Percentiles rank a stretch among this genome's conserved stretches.
These are phyloP conservation scores for Globisporangium spiculum DNA, from an alignment of 352 stramenopile species.

Conservation along the genomic window DNA sequence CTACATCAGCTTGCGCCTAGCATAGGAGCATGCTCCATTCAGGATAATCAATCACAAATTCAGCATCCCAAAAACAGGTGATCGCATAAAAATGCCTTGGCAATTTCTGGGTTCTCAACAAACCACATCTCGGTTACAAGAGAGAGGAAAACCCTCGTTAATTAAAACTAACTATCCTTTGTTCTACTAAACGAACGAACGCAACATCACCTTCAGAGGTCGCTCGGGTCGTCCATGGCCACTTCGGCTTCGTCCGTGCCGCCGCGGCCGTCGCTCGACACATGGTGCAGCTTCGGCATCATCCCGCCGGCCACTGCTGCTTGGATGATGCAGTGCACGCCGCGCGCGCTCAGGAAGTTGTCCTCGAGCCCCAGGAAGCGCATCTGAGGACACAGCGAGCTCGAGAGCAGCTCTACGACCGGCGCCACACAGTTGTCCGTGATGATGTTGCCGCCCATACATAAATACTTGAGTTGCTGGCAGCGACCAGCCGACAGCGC, in stretches of 20 bases:
- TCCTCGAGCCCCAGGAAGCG: slow-evolving; percentile 76
- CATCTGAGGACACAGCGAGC: slow-evolving; percentile 41
- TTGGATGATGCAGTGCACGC: slow-evolving; percentile 64
- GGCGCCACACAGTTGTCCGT: slow-evolving; percentile 70
- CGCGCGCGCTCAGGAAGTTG: slow-evolving; percentile 68
- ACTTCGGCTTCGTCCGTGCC: slow-evolving; percentile 7
- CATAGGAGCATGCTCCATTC: not conserved
- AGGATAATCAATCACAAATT: not conserved
- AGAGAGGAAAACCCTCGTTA: not conserved
- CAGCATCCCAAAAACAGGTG: not conserved
- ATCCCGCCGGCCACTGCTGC: slow-evolving; percentile 41
- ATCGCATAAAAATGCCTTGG: not conserved
- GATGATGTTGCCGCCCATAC: slow-evolving; percentile 79
- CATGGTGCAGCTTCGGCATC: slow-evolving; percentile 46
- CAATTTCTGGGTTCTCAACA: not conserved
- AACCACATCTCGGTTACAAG: not conserved
- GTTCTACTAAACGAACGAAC: not conserved
- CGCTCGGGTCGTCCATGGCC: not conserved
- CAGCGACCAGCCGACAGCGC: slow-evolving; percentile 25
- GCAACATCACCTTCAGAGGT: not conserved
- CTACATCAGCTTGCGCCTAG: not conserved
- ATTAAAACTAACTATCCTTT: slow-evolving; percentile 1
- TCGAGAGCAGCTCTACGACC: slow-evolving; percentile 40
- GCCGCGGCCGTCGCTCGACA: slow-evolving; percentile 38
- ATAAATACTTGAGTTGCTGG: slow-evolving; percentile 59